A percentile compares a stretch with the other conserved stretches of the same genome.
Evolutionary conservation across 345 rosid species (phyloP).

Genomic region (Theobroma cacao): DNA sequence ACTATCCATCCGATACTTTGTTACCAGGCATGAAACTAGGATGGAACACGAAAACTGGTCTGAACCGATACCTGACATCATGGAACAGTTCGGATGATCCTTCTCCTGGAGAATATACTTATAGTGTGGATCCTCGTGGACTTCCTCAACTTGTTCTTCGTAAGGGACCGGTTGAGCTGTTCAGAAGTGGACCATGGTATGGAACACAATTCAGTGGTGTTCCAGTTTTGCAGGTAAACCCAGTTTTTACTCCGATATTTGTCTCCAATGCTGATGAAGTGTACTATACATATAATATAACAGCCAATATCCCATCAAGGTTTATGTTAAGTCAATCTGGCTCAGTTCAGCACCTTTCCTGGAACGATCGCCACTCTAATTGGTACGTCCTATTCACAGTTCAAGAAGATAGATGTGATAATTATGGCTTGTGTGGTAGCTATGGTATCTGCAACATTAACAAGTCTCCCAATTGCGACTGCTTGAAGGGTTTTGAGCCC

Average conservation of each 20-base stretch:
- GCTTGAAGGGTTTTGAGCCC: slow-evolving; percentile 43
- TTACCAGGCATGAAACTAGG: slow-evolving; percentile 54
- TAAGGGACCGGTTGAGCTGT: not conserved
- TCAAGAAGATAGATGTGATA: slow-evolving; percentile 38
- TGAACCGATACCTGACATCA: slow-evolving; percentile 21
- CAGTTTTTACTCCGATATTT: slow-evolving; percentile 9
- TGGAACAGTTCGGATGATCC: slow-evolving; percentile 38
- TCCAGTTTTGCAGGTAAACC: slow-evolving; percentile 17
- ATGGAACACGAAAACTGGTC: slow-evolving; percentile 22
- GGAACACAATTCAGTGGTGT: slow-evolving; percentile 27
- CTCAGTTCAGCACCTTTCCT: slow-evolving; percentile 13
- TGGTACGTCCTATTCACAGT: slow-evolving; percentile 13
- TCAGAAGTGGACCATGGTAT: slow-evolving; percentile 24
- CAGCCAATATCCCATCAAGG: slow-evolving; percentile 5
- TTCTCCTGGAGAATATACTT: slow-evolving; percentile 14
- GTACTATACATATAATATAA: slow-evolving; percentile 3
- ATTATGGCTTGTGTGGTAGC: slow-evolving; percentile 16
- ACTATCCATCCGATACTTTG: slow-evolving; percentile 40
- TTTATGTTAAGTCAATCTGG: slow-evolving; percentile 7
- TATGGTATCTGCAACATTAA: slow-evolving; percentile 11
- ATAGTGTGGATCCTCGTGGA: slow-evolving; percentile 8
- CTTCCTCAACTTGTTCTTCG: slow-evolving; percentile 9
- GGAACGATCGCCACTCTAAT: slow-evolving; percentile 25
- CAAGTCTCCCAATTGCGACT: slow-evolving; percentile 24
- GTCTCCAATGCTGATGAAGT: slow-evolving; percentile 11